These are phyloP conservation scores for Ehretia macrophylla DNA, from an alignment of 257 asterid genomes.

Conservation along the genomic window DNA sequence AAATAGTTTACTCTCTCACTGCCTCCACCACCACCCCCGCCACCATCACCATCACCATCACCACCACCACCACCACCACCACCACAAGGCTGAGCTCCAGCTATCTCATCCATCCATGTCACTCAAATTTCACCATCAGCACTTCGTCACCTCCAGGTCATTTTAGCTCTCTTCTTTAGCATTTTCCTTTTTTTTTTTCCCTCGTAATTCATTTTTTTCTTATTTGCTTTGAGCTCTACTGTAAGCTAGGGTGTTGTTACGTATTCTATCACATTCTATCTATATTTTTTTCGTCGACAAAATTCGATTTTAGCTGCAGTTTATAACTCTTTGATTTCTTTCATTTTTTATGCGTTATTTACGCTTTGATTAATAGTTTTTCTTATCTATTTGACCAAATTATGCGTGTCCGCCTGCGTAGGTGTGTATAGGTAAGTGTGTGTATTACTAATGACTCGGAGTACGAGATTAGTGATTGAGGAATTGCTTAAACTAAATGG, in stretches of 20 bases:
- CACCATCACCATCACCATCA: no score
- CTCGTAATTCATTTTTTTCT: background rate
- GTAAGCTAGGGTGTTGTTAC: no score
- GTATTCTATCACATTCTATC: background rate
- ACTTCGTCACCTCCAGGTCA: conserved; percentile 54
- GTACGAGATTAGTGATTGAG: no score
- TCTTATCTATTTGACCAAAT: background rate
- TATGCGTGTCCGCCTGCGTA: background rate
- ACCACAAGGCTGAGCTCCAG: background rate
- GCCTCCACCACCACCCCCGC: no score
- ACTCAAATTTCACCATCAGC: conserved; percentile 49
- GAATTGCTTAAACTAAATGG: no score
- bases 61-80: background rate
- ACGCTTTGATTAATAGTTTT: no score
- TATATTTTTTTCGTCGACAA: no score
- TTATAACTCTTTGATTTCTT: background rate
- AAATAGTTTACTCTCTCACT: no score
- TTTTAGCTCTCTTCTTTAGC: background rate
- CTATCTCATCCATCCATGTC: conserved; percentile 33
- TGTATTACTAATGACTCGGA: no score
- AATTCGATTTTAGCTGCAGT: no score
- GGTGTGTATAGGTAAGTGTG: no score
- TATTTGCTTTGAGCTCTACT: background rate
- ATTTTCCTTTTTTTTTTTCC: background rate
- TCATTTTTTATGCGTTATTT: background rate